Evolutionary conservation across 176 grass and related monocot species (phyloP).

Genomic region (Luzula sylvatica): DNA sequence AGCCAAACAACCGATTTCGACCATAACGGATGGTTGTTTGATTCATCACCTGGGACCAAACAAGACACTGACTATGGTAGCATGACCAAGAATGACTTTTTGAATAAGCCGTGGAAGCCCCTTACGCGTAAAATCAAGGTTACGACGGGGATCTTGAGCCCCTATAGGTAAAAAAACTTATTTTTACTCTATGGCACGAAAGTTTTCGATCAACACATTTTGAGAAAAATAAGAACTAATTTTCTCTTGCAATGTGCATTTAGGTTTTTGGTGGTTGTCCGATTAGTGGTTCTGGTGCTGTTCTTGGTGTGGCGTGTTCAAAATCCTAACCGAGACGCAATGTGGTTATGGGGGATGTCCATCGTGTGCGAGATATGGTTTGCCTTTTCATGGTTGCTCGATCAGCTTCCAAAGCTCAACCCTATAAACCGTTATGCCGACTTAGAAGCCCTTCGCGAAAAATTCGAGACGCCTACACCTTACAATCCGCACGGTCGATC

Average conservation of each 20-base stretch:
- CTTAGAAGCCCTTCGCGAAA: constrained; percentile 28
- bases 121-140: constrained; percentile 28
- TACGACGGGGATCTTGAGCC: constrained; percentile 21
- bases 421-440: constrained; percentile 35
- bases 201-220: neutral
- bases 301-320: constrained; percentile 27
- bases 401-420: constrained; percentile 39
- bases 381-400: constrained; percentile 42
- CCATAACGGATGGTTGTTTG: constrained; percentile 40
- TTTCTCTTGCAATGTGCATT: neutral
- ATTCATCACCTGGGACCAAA: constrained; percentile 27
- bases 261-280: constrained; percentile 24
- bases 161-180: constrained; percentile 23
- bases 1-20: constrained; percentile 33
- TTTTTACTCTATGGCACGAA: neutral
- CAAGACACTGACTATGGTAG: constrained; percentile 15
- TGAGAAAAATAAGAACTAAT: constrained; percentile 1
- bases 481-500: constrained; percentile 31
- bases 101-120: constrained; percentile 41
- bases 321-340: constrained; percentile 29
- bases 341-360: constrained; percentile 43
- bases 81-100: constrained; percentile 8
- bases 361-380: constrained; percentile 43
- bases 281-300: constrained; percentile 18
- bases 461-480: constrained; percentile 27